Base-by-base conservation (phyloP, 352 stramenopile species). In the Thalassiosira ordinaria region DNA sequence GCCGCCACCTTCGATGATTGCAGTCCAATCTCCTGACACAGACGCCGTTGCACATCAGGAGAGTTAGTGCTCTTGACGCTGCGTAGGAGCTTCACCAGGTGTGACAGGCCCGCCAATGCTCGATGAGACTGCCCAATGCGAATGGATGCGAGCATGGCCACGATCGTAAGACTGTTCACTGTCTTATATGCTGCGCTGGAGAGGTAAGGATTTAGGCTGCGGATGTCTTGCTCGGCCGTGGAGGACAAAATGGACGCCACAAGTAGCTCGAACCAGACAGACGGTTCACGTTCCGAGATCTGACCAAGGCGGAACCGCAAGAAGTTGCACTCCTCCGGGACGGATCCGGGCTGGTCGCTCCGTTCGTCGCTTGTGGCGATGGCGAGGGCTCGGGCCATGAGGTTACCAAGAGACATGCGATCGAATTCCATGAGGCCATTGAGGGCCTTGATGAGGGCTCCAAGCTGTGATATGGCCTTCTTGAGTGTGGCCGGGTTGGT, bases 141-240 rank as follows among this genome's bases (percentile, higher is more conserved):
- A 78, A 95, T 94, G 26, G 84, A 94, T n/a, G 87, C 91, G 27
- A 96, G 81, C 91, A 95, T 95, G 11, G 91, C 84, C n/a, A 95
- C 85, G 71, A 95, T 78, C 56, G 91, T 95, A 4, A 93, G 73
- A 85, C 79, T 92, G 13, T 88, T 94, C 2, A 95, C 87, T 20
- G 89, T 95, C 61, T 93, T 93, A 71, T 93, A 93, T 2, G 90
- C 90, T 72, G 89, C 60, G 41, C 66, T 70, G 14, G 83, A 93
- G 53, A 96, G 90, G 69, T 95, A 95, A 14, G 94, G 94, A 62
- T 97, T 97, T 14, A 95, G 80, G 47, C 84, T 93, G 31, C 91
- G 72, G 52, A 96, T 92, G 55, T 97, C 91, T 71, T 88, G 82
- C 53, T 95, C 90, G 35, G 88, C 84, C 9, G 80, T 89, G 13